These are phyloP conservation scores for Rhizopus sp. DNA, from an alignment of 371 early-diverging fungal genomes.

Conservation along the genomic window DNA sequence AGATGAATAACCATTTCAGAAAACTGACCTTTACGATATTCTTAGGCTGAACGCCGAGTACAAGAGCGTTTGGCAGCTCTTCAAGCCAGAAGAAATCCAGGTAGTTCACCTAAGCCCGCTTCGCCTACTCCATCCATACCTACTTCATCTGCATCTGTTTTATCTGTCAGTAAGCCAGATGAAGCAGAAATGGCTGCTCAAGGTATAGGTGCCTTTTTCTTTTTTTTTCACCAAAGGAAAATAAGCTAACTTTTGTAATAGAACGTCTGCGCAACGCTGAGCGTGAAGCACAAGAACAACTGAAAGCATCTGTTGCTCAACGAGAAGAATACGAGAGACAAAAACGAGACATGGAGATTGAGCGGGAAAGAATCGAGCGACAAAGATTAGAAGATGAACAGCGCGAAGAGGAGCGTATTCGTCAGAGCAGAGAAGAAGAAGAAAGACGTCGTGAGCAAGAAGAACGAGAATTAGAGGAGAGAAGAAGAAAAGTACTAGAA, in stretches of 20 bases:
- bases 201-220: constrained; percentile 23
- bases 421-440: constrained; percentile 19
- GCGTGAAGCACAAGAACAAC: constrained; percentile 35
- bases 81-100: constrained; percentile 36
- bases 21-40: neutral
- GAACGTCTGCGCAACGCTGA: constrained; percentile 43
- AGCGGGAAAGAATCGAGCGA: constrained; percentile 26
- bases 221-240: neutral
- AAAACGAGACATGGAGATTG: constrained; percentile 20
- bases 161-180: constrained; percentile 25
- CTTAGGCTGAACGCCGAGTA: constrained; percentile 53
- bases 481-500: constrained; percentile 28
- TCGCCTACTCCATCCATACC: constrained; percentile 10
- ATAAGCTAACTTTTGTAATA: constrained; percentile 2
- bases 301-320: constrained; percentile 28
- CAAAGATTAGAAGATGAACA: constrained; percentile 24
- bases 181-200: constrained; percentile 42
- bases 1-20: neutral
- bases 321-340: constrained; percentile 27
- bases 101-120: constrained; percentile 20
- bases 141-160: neutral
- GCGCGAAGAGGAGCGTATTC: constrained; percentile 21
- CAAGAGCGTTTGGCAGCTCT: constrained; percentile 54
- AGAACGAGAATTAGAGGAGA: constrained; percentile 30
- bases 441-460: constrained; percentile 28